Evolutionary conservation across 2,329 filamentous ascomycete genomes (phyloP).

Genomic region (Sporothrix euskadiensis): DNA sequence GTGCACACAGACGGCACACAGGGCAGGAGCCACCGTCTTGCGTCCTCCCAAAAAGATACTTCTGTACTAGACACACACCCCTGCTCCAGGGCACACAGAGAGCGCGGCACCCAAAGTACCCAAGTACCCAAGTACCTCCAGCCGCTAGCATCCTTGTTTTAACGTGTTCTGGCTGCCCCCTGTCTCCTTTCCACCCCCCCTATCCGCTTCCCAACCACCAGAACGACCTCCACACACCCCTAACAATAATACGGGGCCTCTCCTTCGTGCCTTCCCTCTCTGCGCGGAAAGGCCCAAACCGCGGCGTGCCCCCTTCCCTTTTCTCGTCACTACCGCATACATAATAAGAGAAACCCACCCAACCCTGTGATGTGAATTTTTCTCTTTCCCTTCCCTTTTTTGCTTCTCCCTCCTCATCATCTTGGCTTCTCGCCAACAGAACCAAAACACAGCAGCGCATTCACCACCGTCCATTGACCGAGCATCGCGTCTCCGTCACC

Average conservation of each 20-base stretch:
- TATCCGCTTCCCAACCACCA: constrained; percentile 17
- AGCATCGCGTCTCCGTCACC: constrained; percentile 23
- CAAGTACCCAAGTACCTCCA: constrained; percentile 24
- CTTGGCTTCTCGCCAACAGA: constrained; percentile 30
- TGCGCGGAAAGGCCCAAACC: constrained; percentile 22
- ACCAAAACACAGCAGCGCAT: constrained; percentile 3
- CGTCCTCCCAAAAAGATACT: constrained; percentile 26
- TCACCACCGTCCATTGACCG: constrained; percentile 17
- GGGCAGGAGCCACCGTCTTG: neutral
- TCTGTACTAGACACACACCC: constrained; percentile 33
- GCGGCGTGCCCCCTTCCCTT: constrained; percentile 20
- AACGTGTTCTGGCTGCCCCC: constrained; percentile 20
- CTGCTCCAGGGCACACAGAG: constrained; percentile 26
- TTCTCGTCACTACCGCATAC: constrained; percentile 23
- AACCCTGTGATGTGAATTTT: constrained; percentile 24
- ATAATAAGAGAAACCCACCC: constrained; percentile 28
- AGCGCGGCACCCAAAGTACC: constrained; percentile 23
- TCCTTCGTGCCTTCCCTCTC: constrained; percentile 18
- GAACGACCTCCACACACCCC: constrained; percentile 3
- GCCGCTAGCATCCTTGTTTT: constrained; percentile 30
- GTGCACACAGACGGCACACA: neutral
- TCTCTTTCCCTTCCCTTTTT: constrained; percentile 18
- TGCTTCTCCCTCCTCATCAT: constrained; percentile 20
- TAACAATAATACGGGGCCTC: neutral
- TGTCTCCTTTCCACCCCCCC: constrained; percentile 2